phyloP scores from a whole-genome alignment of 352 stramenopile genomes.

The Phytophthora crassamura region DNA sequence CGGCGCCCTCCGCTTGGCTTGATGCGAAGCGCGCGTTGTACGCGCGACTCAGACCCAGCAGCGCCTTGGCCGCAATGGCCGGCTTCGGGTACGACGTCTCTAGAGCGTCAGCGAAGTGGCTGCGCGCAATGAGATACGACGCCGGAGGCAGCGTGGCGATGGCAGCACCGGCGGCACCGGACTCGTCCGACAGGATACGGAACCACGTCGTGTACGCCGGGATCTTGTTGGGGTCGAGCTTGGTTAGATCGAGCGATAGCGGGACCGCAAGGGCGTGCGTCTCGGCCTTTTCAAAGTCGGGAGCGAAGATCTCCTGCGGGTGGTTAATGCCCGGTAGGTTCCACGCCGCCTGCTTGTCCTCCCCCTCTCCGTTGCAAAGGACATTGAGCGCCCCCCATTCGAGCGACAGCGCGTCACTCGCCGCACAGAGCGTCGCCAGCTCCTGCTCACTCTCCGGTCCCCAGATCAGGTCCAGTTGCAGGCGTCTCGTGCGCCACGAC shows the following conservation, averaged over 20 bases:
- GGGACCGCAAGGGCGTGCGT: conserved; percentile 48
- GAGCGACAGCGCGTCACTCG: conserved; percentile 63
- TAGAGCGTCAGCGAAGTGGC: conserved; percentile 57
- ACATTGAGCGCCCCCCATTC: conserved; percentile 67
- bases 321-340: conserved; percentile 63
- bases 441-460: conserved; percentile 69
- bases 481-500: conserved; percentile 73
- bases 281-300: conserved; percentile 42
- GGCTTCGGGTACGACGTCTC: conserved; percentile 78
- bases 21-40: conserved; percentile 72
- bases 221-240: conserved; percentile 68
- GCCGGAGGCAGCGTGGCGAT: conserved; percentile 74
- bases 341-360: conserved; percentile 48
- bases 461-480: conserved; percentile 75
- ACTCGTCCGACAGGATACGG: conserved; percentile 79
- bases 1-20: conserved; percentile 30
- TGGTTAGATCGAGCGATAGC: conserved; percentile 57
- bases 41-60: conserved; percentile 59
- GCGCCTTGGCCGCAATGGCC: conserved; percentile 71
- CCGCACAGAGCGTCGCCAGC: conserved; percentile 59
- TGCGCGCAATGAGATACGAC: conserved; percentile 71
- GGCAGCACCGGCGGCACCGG: conserved; percentile 62
- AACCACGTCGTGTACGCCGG: conserved; percentile 73
- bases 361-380: conserved; percentile 33
- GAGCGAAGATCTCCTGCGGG: conserved; percentile 58